Evolutionary conservation across 305 asterid species (phyloP).

Genomic region (Coffea humblotiana): DNA sequence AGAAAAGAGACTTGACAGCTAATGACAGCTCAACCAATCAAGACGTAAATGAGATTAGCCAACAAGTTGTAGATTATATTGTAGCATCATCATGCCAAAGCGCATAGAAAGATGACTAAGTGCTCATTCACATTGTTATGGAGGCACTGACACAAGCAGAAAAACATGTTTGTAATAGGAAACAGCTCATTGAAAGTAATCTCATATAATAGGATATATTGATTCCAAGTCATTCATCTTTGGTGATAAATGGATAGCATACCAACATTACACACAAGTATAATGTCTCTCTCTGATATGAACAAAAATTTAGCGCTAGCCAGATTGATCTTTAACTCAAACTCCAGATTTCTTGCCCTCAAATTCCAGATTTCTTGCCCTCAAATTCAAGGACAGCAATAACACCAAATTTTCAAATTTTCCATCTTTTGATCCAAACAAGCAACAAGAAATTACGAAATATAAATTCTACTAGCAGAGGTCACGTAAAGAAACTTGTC

Average conservation of each 20-base stretch:
- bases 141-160: not conserved
- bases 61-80: not conserved
- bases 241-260: not conserved
- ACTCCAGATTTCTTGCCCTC: not conserved
- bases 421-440: not conserved
- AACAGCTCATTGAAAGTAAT: not conserved
- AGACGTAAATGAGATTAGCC: not conserved
- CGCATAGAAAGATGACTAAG: not conserved
- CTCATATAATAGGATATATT: not conserved
- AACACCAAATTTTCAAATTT: not conserved
- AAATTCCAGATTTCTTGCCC: not conserved
- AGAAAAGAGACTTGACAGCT: not conserved
- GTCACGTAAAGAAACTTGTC: not conserved
- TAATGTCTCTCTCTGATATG: not conserved
- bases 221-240: not conserved
- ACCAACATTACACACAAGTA: not conserved
- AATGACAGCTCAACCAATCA: not conserved
- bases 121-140: not conserved
- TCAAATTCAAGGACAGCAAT: not conserved
- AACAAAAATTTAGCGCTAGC: not conserved
- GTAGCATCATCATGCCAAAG: not conserved
- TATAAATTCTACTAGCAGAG: not conserved
- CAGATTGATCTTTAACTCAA: not conserved
- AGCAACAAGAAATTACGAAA: not conserved
- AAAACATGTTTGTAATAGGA: not conserved